Conservation (phyloP, 1,284 basidiomycete species). For the Baeospora myosura region DNA sequence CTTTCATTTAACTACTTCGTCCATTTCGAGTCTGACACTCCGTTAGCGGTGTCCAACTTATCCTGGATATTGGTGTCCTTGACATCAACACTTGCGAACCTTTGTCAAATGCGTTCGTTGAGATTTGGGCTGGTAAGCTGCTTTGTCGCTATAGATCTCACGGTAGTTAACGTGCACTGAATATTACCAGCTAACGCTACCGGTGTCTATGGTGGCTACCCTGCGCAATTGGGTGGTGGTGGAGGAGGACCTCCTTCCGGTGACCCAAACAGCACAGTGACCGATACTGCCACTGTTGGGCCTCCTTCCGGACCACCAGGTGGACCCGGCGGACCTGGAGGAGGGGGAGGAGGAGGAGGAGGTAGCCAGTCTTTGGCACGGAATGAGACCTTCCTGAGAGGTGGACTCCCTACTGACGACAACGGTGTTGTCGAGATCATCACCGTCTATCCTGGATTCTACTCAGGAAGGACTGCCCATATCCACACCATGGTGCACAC, state of each 20-base stretch:
- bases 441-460: constrained; percentile 14
- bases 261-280: too few species aligned
- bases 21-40: too few species aligned
- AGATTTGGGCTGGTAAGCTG: constrained; percentile 15
- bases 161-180: background rate
- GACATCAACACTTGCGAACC: constrained; percentile 41
- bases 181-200: constrained; percentile 12
- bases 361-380: background rate
- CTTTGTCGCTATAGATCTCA: background rate
- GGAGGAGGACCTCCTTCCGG: too few species aligned
- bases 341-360: too few species aligned
- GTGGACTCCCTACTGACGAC: constrained; percentile 11
- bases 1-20: too few species aligned
- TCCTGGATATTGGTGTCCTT: constrained; percentile 41
- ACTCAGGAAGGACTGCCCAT: constrained; percentile 14
- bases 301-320: too few species aligned
- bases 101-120: constrained; percentile 14
- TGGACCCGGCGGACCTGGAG: too few species aligned
- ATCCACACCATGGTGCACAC: constrained; percentile 15
- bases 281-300: too few species aligned
- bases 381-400: constrained; percentile 13
- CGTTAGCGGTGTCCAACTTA: constrained; percentile 34
- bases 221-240: too few species aligned
- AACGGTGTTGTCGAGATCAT: constrained; percentile 14
- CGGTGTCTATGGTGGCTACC: constrained; percentile 15